These are phyloP conservation scores for Purpureocillium lavendulum DNA, from an alignment of 2,329 filamentous ascomycete species.

Conservation along the genomic window DNA sequence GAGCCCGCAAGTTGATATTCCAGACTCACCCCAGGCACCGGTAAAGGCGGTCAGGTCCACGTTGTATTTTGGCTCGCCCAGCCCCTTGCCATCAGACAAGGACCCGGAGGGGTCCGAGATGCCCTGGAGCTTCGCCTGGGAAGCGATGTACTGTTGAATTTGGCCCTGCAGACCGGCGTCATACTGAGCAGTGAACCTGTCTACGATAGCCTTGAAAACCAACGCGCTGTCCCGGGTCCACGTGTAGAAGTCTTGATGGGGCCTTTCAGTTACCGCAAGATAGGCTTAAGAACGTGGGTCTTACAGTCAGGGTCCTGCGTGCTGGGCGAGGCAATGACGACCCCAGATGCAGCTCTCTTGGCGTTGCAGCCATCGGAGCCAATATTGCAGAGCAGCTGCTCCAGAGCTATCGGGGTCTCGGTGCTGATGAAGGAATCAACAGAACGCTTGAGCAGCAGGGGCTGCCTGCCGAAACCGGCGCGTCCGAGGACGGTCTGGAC, in stretches of 20 bases:
- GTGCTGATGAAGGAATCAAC: slow-evolving; percentile 45
- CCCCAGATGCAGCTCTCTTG: slow-evolving; percentile 36
- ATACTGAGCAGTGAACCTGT: slow-evolving; percentile 53
- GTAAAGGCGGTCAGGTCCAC: slow-evolving; percentile 56
- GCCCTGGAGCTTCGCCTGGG: slow-evolving; percentile 59
- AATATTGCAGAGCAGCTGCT: slow-evolving; percentile 50
- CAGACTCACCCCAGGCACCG: slow-evolving; percentile 56
- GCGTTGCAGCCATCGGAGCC: slow-evolving; percentile 44
- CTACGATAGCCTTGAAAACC: slow-evolving; percentile 59
- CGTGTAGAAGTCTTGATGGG: slow-evolving; percentile 58
- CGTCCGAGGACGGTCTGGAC: slow-evolving; percentile 42
- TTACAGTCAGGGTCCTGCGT: slow-evolving; percentile 47
- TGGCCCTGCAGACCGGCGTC: slow-evolving; percentile 47
- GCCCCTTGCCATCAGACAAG: slow-evolving; percentile 39
- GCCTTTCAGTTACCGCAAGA: background rate
- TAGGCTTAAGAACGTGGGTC: slow-evolving; percentile 11
- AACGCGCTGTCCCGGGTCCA: slow-evolving; percentile 72
- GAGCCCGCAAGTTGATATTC: too few species aligned
- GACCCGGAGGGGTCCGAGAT: slow-evolving; percentile 62
- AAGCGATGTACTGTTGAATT: slow-evolving; percentile 60
- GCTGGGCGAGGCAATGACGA: slow-evolving; percentile 50
- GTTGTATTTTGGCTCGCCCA: slow-evolving; percentile 69
- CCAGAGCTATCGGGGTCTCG: slow-evolving; percentile 42
- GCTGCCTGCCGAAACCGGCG: slow-evolving; percentile 20
- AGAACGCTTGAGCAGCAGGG: slow-evolving; percentile 33